phyloP scores from a whole-genome alignment of 2,329 filamentous ascomycete genomes.

The Fusarium dimerum region DNA sequence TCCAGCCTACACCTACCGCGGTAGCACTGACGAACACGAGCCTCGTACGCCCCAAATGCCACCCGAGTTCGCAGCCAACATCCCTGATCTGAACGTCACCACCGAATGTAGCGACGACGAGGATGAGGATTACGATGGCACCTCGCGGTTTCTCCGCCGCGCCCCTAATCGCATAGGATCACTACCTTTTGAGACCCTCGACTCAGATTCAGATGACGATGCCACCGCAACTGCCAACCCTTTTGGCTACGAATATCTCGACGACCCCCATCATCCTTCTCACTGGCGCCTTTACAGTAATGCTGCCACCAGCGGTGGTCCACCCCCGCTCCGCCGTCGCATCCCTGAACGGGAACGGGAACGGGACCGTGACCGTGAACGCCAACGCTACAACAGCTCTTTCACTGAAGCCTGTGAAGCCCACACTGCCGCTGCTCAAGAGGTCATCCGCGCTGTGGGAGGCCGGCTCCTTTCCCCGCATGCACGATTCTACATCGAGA shows the following conservation, averaged over 20 bases:
- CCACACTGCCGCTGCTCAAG: conserved; percentile 55
- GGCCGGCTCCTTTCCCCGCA: conserved; percentile 69
- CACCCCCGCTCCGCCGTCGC: conserved; percentile 8
- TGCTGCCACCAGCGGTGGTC: conserved; percentile 11
- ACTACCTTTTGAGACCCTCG: conserved; percentile 55
- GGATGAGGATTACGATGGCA: conserved; percentile 38
- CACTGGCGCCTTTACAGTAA: conserved; percentile 26
- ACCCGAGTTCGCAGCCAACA: conserved; percentile 50
- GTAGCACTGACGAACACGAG: conserved; percentile 44
- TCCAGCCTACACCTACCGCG: conserved; percentile 43
- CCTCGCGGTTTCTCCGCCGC: conserved; percentile 35
- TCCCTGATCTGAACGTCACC: conserved; percentile 54
- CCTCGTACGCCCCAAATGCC: conserved; percentile 57
- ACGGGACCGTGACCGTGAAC: conserved; percentile 14
- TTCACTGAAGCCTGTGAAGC: conserved; percentile 45
- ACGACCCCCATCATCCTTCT: conserved; percentile 26
- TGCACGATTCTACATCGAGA: conserved; percentile 81
- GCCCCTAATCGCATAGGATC: conserved; percentile 55
- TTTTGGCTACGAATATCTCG: conserved; percentile 31
- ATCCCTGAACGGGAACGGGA: conserved; percentile 23
- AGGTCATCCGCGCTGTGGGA: conserved; percentile 57
- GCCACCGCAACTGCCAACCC: conserved; percentile 11
- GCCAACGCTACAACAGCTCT: conserved; percentile 20
- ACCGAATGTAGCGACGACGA: conserved; percentile 64
- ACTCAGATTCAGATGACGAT: conserved; percentile 37